Evolutionary conservation across 495 filamentous ascomycete species (phyloP).

Genomic region (Penicillium canescens): DNA sequence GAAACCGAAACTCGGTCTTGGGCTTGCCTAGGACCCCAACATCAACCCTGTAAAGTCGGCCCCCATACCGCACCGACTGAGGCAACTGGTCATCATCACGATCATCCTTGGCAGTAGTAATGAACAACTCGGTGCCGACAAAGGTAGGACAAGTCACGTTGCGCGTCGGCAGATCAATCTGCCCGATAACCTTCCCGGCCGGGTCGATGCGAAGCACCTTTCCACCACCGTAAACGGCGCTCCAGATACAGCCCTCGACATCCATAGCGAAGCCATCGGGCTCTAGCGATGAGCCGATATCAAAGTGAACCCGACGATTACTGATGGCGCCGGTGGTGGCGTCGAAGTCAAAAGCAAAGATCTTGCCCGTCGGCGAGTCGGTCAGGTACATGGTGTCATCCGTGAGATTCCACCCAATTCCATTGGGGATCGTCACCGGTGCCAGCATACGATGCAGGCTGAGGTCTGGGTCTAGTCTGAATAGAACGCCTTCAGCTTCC

Average conservation of each 20-base stretch:
- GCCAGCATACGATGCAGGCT: slow-evolving; percentile 59
- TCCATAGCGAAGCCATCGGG: slow-evolving; percentile 79
- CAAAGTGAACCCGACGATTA: slow-evolving; percentile 59
- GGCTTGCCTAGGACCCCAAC: slow-evolving; percentile 62
- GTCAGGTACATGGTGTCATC: slow-evolving; percentile 81
- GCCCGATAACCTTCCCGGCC: slow-evolving; percentile 62
- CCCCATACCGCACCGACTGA: slow-evolving; percentile 62
- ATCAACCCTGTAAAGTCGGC: slow-evolving; percentile 66
- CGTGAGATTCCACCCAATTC: slow-evolving; percentile 71
- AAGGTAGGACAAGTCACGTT: slow-evolving; percentile 73
- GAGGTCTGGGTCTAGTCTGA: slow-evolving; percentile 63
- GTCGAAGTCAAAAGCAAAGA: slow-evolving; percentile 77
- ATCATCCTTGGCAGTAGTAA: slow-evolving; percentile 70
- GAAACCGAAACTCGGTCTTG: slow-evolving; percentile 53
- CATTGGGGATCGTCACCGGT: slow-evolving; percentile 81
- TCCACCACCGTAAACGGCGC: slow-evolving; percentile 71
- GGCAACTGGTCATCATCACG: slow-evolving; percentile 48
- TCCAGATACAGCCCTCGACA: slow-evolving; percentile 71
- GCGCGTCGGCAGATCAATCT: slow-evolving; percentile 66
- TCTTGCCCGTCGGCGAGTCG: slow-evolving; percentile 69
- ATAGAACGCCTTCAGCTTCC: slow-evolving; percentile 53
- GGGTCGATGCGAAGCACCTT: slow-evolving; percentile 67
- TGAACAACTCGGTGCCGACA: slow-evolving; percentile 71
- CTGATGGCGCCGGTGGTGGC: slow-evolving; percentile 58
- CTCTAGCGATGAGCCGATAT: slow-evolving; percentile 49